Conservation (phyloP, 306 rosid species). For the Quercus bicolor region DNA sequence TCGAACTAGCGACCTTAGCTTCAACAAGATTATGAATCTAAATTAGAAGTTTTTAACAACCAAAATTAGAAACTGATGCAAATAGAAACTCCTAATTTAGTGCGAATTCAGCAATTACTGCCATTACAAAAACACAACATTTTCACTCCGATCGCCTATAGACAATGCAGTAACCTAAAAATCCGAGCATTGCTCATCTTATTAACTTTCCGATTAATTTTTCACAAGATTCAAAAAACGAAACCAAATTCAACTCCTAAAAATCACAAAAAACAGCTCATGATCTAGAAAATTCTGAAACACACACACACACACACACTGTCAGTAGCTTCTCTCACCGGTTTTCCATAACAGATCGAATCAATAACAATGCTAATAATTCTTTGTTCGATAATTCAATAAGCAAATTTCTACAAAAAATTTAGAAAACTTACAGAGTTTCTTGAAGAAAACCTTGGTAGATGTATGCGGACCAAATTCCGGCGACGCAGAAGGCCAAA, state of each 20-base stretch:
- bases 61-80: too few species aligned
- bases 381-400: too few species aligned
- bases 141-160: background rate
- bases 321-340: background rate
- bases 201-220: background rate
- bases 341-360: conserved; percentile 7
- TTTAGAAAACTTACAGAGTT: conserved; percentile 55
- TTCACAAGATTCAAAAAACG: background rate
- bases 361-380: background rate
- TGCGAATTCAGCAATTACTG: background rate
- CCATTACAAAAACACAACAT: background rate
- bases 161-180: background rate
- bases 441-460: conserved; percentile 98
- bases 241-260: background rate
- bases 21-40: too few species aligned
- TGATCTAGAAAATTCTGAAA: background rate
- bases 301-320: background rate
- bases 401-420: background rate
- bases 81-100: background rate
- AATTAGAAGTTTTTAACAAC: too few species aligned
- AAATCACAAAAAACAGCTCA: background rate
- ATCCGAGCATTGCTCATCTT: background rate
- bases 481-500: conserved; percentile 79
- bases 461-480: conserved; percentile 94
- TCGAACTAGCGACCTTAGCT: too few species aligned